A percentile compares a stretch with the other conserved stretches of the same genome.
phyloP scores from a whole-genome alignment of 2,329 filamentous ascomycete genomes.

The Sporothrix curviconia region DNA sequence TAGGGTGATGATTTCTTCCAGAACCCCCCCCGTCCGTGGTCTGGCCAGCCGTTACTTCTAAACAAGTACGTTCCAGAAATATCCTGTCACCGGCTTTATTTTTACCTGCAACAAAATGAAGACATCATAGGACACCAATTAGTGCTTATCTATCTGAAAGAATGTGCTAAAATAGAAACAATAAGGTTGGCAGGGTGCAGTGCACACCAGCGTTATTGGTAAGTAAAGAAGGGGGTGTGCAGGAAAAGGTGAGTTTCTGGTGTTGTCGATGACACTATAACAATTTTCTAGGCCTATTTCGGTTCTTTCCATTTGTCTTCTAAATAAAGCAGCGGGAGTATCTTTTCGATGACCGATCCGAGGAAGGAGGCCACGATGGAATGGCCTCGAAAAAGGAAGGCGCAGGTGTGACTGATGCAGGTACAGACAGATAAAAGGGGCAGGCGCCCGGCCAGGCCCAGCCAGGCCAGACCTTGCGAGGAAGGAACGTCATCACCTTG shows the following conservation, averaged over 20 bases:
- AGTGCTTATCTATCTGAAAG: too few species aligned
- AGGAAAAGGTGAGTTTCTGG: too few species aligned
- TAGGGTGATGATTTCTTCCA: too few species aligned
- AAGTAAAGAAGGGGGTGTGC: neutral
- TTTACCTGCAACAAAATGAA: too few species aligned
- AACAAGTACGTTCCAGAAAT: too few species aligned
- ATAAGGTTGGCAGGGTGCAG: neutral
- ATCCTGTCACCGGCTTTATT: too few species aligned
- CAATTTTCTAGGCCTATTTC: neutral
- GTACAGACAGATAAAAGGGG: neutral
- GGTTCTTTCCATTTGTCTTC: neutral
- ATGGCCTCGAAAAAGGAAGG: neutral
- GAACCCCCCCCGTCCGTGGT: too few species aligned
- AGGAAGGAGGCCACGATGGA: neutral
- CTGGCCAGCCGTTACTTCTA: too few species aligned
- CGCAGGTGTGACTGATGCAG: neutral
- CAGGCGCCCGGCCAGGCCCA: too few species aligned
- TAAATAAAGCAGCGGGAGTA: slow-evolving; percentile 12
- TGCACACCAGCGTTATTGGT: too few species aligned
- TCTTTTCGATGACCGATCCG: neutral
- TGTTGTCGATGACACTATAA: neutral
- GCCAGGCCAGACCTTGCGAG: neutral
- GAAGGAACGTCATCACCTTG: neutral
- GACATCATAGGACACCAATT: too few species aligned
- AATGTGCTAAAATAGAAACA: neutral